Conservation (phyloP, 768 basidiomycete genomes). For the Hygrophorus russula region DNA sequence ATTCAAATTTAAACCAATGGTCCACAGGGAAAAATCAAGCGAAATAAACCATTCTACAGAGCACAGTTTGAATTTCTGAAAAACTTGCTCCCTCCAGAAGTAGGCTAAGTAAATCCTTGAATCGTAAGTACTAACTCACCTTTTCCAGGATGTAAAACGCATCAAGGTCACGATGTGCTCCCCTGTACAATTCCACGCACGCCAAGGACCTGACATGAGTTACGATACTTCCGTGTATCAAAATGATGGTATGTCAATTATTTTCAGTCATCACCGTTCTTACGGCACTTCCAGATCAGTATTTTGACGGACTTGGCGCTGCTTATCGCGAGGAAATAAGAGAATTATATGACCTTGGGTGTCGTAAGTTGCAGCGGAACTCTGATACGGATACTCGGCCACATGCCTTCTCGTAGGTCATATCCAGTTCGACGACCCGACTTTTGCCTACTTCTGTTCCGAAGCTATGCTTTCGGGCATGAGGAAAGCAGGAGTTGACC, state of each 20-base stretch:
- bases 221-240: slow-evolving; percentile 50
- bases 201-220: slow-evolving; percentile 46
- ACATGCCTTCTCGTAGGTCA: slow-evolving; percentile 22
- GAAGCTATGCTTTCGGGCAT: slow-evolving; percentile 42
- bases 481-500: slow-evolving; percentile 50
- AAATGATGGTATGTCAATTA: slow-evolving; percentile 34
- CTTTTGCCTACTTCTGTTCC: slow-evolving; percentile 56
- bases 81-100: slow-evolving; percentile 42
- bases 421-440: slow-evolving; percentile 43
- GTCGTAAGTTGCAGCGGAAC: slow-evolving; percentile 31
- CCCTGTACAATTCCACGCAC: slow-evolving; percentile 62
- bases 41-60: slow-evolving; percentile 49
- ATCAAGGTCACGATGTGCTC: slow-evolving; percentile 67
- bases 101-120: slow-evolving; percentile 11
- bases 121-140: neutral
- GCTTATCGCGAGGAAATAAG: slow-evolving; percentile 39
- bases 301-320: slow-evolving; percentile 35
- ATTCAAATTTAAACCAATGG: neutral
- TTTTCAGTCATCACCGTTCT: neutral
- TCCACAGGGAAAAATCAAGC: slow-evolving; percentile 48
- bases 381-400: neutral
- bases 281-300: slow-evolving; percentile 26
- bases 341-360: slow-evolving; percentile 39
- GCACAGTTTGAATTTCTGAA: slow-evolving; percentile 56
- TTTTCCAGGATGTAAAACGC: slow-evolving; percentile 42